A percentile compares a stretch with the other conserved stretches of the same genome.
Evolutionary conservation across 768 basidiomycete genomes (phyloP).

Genomic region (Rhizopogon vesiculosus): DNA sequence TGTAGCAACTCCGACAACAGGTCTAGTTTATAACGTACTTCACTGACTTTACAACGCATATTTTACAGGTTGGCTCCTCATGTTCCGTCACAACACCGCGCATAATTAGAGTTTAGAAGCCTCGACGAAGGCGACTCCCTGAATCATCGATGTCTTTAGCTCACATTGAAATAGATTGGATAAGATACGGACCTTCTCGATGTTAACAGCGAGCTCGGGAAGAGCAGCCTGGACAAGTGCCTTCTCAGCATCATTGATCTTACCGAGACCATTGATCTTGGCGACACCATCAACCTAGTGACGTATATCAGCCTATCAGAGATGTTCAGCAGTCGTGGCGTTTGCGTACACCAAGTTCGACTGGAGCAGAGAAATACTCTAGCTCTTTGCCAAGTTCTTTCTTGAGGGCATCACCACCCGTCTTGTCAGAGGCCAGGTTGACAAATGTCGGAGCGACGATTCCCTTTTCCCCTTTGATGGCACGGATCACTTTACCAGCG

Average conservation of each 20-base stretch:
- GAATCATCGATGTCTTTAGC: background rate
- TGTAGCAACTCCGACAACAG: too few relatives aligned
- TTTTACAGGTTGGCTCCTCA: background rate
- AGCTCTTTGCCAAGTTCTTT: slow-evolving; percentile 73
- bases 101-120: slow-evolving; percentile 21
- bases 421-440: slow-evolving; percentile 64
- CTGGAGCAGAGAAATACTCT: slow-evolving; percentile 84
- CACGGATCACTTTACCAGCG: slow-evolving; percentile 74
- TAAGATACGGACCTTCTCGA: slow-evolving; percentile 52
- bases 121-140: slow-evolving; percentile 23
- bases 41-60: background rate
- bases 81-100: background rate
- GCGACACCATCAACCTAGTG: slow-evolving; percentile 73
- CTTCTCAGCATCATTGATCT: slow-evolving; percentile 66
- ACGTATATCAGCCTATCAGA: background rate
- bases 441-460: slow-evolving; percentile 85
- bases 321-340: background rate
- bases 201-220: slow-evolving; percentile 72
- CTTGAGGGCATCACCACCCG: slow-evolving; percentile 68
- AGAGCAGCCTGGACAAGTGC: slow-evolving; percentile 75
- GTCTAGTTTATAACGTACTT: background rate
- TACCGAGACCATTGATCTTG: slow-evolving; percentile 79
- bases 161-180: background rate
- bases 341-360: slow-evolving; percentile 77
- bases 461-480: slow-evolving; percentile 83